Conservation (phyloP, 352 stramenopile genomes). For the Globisporangium ultimum region DNA sequence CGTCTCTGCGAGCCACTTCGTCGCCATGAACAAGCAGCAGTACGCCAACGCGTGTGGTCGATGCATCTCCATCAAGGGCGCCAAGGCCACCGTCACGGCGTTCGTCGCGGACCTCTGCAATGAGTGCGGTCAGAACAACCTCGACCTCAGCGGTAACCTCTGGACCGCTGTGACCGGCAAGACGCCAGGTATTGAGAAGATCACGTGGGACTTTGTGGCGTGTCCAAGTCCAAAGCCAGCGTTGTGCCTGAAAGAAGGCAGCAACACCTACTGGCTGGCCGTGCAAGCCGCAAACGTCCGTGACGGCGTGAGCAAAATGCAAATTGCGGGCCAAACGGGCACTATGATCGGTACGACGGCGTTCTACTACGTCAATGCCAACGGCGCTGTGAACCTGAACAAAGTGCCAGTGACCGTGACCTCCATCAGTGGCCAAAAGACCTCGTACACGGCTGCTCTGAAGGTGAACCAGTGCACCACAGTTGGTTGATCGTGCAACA, state of each 20-base stretch:
- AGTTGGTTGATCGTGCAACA: background rate
- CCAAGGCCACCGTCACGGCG: conserved; percentile 10
- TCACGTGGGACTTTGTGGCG: conserved; percentile 9
- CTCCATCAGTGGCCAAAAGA: conserved; percentile 1
- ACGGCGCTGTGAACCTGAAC: conserved; percentile 5
- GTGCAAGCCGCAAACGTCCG: conserved; percentile 14
- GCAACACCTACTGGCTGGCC: conserved; percentile 11
- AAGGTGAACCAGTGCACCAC: conserved; percentile 13
- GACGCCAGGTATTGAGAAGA: conserved; percentile 11
- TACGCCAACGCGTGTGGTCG: conserved; percentile 11
- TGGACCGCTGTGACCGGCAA: conserved; percentile 12
- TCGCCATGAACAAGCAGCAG: conserved; percentile 15
- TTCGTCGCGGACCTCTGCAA: conserved; percentile 11
- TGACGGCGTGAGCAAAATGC: conserved; percentile 7
- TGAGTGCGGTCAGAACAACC: conserved; percentile 16
- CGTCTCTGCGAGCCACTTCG: conserved; percentile 7
- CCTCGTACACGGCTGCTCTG: conserved; percentile 8
- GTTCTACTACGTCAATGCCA: conserved; percentile 15
- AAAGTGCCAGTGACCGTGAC: conserved; percentile 8
- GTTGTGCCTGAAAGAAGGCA: conserved; percentile 12
- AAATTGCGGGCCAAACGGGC: conserved; percentile 5
- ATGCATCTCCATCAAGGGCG: conserved; percentile 11
- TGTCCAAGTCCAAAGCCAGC: conserved; percentile 10
- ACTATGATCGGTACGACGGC: conserved; percentile 12
- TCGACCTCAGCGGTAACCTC: conserved; percentile 13